A percentile compares a stretch with the other conserved stretches of the same genome.
phyloP scores from a whole-genome alignment of 768 basidiomycete genomes.

The Sporobolomyces pararoseus region DNA sequence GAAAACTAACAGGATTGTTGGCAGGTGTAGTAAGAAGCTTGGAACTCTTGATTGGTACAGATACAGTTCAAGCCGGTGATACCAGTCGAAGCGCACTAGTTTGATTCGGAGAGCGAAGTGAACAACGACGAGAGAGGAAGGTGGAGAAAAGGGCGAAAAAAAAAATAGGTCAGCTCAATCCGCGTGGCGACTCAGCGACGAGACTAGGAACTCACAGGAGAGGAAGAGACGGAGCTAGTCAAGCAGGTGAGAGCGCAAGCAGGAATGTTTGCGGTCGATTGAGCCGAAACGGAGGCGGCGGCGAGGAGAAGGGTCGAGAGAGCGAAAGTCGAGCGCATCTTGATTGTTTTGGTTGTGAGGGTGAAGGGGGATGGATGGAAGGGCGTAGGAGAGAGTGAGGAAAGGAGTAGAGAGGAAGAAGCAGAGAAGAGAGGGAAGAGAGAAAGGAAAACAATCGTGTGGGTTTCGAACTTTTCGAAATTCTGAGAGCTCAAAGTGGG shows the following conservation, averaged over 20 bases:
- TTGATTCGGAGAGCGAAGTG: not conserved
- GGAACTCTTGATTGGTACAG: conserved; percentile 19
- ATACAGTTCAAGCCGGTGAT: conserved; percentile 24
- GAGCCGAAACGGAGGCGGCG: conserved; percentile 4
- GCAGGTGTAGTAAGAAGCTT: conserved; percentile 30
- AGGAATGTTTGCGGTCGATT: conserved; percentile 18
- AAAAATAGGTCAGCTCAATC: conserved; percentile 11
- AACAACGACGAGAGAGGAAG: not conserved
- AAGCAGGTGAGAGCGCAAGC: conserved; percentile 27
- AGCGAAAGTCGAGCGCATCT: conserved; percentile 10
- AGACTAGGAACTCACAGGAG: conserved; percentile 7
- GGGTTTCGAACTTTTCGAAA: not conserved
- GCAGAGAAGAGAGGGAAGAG: not conserved
- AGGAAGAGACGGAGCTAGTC: not conserved
- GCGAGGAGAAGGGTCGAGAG: conserved; percentile 2
- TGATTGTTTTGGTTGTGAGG: not conserved
- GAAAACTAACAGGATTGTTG: conserved; percentile 21
- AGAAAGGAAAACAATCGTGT: not conserved
- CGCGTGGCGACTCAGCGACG: not conserved
- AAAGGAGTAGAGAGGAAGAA: not conserved
- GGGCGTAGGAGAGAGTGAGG: not conserved
- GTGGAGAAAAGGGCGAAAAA: not conserved
- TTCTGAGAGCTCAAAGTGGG: too few relatives aligned
- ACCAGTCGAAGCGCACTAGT: conserved; percentile 13
- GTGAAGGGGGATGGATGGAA: not conserved